Conservation (phyloP, 2,329 filamentous ascomycete species). For the Macrophomina pseudophaseolina region DNA sequence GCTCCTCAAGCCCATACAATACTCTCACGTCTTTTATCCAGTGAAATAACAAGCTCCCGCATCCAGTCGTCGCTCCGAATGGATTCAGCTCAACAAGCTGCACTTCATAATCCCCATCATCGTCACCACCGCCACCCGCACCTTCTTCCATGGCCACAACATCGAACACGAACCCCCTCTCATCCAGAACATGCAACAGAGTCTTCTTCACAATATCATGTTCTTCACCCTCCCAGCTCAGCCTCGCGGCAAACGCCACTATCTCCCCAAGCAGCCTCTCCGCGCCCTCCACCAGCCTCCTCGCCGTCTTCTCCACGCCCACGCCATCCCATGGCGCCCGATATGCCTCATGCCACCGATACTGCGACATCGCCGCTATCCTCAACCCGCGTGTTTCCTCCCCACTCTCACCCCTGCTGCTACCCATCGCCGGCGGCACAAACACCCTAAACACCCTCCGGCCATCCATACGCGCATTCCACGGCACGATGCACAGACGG, state of each 20-base stretch:
- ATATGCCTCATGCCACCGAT: neutral
- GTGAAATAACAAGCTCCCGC: slow-evolving; percentile 55
- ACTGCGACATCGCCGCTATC: neutral
- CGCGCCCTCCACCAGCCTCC: neutral
- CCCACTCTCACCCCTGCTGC: neutral
- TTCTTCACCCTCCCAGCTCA: neutral
- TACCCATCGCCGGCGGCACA: slow-evolving; percentile 42
- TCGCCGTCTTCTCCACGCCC: neutral
- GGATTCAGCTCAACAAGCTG: slow-evolving; percentile 54
- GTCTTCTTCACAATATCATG: neutral
- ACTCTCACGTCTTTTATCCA: slow-evolving; percentile 48
- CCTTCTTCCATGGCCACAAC: slow-evolving; percentile 43
- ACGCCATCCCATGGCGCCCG: neutral
- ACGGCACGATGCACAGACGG: slow-evolving; percentile 49
- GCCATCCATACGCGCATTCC: slow-evolving; percentile 47
- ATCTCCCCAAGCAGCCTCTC: neutral
- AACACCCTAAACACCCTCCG: slow-evolving; percentile 52
- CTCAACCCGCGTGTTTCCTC: neutral
- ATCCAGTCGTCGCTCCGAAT: slow-evolving; percentile 52
- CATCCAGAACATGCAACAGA: slow-evolving; percentile 35
- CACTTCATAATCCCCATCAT: slow-evolving; percentile 22
- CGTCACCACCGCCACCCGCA: slow-evolving; percentile 30
- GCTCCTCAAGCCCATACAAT: slow-evolving; percentile 43
- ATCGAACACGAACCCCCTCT: slow-evolving; percentile 51
- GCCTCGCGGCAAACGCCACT: neutral